Percentiles rank a stretch among this genome's conserved stretches.
phyloP scores from a whole-genome alignment of 192 early-diverging fungal species.

The Coemansia sp. region DNA sequence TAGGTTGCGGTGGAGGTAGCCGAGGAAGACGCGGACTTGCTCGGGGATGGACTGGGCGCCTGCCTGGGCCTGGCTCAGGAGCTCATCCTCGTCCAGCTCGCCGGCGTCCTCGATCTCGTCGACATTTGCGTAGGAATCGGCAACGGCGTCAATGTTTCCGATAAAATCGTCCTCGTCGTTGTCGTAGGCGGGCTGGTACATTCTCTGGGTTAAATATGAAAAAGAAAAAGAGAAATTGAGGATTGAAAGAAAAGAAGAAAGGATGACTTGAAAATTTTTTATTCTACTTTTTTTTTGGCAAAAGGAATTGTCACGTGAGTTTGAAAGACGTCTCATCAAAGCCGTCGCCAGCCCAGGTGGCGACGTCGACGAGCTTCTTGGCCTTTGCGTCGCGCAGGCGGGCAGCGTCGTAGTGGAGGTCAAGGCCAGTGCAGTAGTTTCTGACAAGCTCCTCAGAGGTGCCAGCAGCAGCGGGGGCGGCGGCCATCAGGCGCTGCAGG shows the following conservation, averaged over 20 bases:
- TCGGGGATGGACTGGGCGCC: conserved; percentile 70
- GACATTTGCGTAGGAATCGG: conserved; percentile 40
- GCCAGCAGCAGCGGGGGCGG: conserved; percentile 27
- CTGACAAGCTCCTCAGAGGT: conserved; percentile 39
- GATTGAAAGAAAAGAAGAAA: background rate
- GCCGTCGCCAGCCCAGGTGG: conserved; percentile 44
- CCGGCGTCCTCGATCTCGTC: conserved; percentile 36
- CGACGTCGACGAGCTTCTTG: conserved; percentile 39
- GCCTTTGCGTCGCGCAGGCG: conserved; percentile 32
- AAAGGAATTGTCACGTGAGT: conserved; percentile 27
- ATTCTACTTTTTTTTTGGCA: background rate
- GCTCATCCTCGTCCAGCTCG: conserved; percentile 35
- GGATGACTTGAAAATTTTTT: background rate
- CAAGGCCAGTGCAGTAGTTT: conserved; percentile 48
- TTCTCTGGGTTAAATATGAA: too few species aligned
- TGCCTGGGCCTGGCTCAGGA: conserved; percentile 39
- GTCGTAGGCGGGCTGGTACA: conserved; percentile 49
- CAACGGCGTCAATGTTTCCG: conserved; percentile 48
- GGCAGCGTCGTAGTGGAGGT: conserved; percentile 39
- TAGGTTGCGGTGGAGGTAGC: conserved; percentile 77
- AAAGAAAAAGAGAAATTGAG: background rate
- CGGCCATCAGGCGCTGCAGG: conserved; percentile 30
- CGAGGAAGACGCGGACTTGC: conserved; percentile 77
- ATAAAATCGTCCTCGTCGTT: conserved; percentile 53
- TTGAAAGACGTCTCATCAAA: conserved; percentile 39